A percentile compares a stretch with the other conserved stretches of the same genome.
These are phyloP conservation scores for Phialophora chinensis DNA, from an alignment of 2,329 filamentous ascomycete species.

Conservation along the genomic window DNA sequence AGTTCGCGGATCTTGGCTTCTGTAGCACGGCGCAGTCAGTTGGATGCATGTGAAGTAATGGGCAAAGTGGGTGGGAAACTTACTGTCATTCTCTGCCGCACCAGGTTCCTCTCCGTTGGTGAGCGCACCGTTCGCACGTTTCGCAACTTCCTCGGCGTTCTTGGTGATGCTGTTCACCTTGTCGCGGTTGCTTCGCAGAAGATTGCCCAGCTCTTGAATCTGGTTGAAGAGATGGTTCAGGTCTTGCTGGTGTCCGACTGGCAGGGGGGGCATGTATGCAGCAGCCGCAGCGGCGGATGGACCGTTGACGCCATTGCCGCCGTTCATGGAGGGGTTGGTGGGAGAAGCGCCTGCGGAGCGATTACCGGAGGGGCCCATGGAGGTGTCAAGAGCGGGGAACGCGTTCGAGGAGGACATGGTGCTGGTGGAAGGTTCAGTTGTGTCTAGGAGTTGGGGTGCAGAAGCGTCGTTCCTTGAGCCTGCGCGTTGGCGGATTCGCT, in stretches of 20 bases:
- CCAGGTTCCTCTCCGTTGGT: slow-evolving; percentile 24
- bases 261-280: slow-evolving; percentile 38
- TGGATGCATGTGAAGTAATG: background rate
- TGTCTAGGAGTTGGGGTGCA: slow-evolving; percentile 4
- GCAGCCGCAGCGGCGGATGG: slow-evolving; percentile 26
- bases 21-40: slow-evolving; percentile 36
- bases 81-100: slow-evolving; percentile 33
- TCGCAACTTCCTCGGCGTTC: slow-evolving; percentile 57
- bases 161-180: slow-evolving; percentile 56
- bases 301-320: slow-evolving; percentile 28
- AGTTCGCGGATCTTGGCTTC: slow-evolving; percentile 57
- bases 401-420: slow-evolving; percentile 31
- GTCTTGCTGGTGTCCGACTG: slow-evolving; percentile 59
- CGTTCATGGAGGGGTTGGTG: slow-evolving; percentile 32
- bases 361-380: slow-evolving; percentile 19
- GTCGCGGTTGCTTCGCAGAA: slow-evolving; percentile 57
- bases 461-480: background rate
- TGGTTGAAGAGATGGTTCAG: slow-evolving; percentile 58
- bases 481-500: background rate
- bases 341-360: slow-evolving; percentile 27
- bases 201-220: slow-evolving; percentile 56
- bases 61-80: slow-evolving; percentile 12
- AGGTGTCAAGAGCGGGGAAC: slow-evolving; percentile 38
- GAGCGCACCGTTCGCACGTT: slow-evolving; percentile 49
- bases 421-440: background rate